Evolutionary conservation across 2,329 filamentous ascomycete species (phyloP).

Genomic region (Verticillium tricorpus): DNA sequence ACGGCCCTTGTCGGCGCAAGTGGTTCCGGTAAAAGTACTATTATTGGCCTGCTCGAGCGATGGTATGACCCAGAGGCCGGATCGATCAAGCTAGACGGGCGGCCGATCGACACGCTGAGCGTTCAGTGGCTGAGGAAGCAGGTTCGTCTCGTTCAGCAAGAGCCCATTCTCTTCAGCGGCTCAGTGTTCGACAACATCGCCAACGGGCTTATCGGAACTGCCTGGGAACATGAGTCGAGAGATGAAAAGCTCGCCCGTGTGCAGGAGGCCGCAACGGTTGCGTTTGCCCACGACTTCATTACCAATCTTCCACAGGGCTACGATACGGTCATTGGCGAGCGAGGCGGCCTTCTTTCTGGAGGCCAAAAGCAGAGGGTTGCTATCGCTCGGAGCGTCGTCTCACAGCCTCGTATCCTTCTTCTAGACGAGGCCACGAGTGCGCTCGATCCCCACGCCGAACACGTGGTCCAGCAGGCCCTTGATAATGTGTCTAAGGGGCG

Average conservation of each 20-base stretch:
- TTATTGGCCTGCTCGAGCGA: conserved; percentile 52
- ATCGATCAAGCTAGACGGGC: conserved; percentile 37
- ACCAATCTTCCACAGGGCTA: conserved; percentile 44
- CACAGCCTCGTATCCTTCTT: conserved; percentile 46
- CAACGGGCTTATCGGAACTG: conserved; percentile 40
- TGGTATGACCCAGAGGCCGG: conserved; percentile 48
- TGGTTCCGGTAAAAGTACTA: conserved; percentile 55
- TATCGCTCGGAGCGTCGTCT: conserved; percentile 40
- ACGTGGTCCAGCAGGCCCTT: conserved; percentile 48
- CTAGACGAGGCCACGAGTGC: conserved; percentile 63
- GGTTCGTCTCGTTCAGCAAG: conserved; percentile 47
- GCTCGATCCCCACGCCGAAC: conserved; percentile 31
- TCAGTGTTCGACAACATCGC: conserved; percentile 50
- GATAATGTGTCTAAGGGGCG: conserved; percentile 45
- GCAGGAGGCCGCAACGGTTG: conserved; percentile 40
- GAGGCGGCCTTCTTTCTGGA: conserved; percentile 59
- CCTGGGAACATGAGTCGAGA: conserved; percentile 28
- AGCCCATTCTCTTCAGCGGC: conserved; percentile 38
- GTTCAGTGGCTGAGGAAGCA: conserved; percentile 49
- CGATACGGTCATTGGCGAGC: conserved; percentile 56
- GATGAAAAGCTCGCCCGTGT: conserved; percentile 40
- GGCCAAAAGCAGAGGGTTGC: conserved; percentile 61
- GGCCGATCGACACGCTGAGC: conserved; percentile 37
- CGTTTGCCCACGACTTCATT: conserved; percentile 49
- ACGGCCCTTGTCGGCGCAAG: conserved; percentile 35